A percentile compares a stretch with the other conserved stretches of the same genome.
phyloP scores from a whole-genome alignment of 352 stramenopile species.

The Plasmopara muralis region DNA sequence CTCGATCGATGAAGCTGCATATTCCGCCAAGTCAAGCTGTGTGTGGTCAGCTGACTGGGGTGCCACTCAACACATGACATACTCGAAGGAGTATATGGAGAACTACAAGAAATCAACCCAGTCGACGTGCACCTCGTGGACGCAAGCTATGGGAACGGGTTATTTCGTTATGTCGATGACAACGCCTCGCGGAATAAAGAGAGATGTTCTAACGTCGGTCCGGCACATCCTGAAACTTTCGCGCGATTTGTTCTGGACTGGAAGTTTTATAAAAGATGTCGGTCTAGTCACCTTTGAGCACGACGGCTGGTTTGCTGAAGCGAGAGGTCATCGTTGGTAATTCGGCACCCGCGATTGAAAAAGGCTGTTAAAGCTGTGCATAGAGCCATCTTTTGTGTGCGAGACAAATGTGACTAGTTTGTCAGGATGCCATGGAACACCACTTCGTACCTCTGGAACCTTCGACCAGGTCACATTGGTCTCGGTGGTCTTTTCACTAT shows the following conservation, averaged over 20 bases:
- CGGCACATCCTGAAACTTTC: constrained; percentile 8
- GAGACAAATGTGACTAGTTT: constrained; percentile 1
- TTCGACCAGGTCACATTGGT: constrained; percentile 3
- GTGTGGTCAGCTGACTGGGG: too few relatives aligned
- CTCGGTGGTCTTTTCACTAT: constrained; percentile 9
- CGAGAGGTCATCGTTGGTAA: not conserved
- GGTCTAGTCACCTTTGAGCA: constrained; percentile 3
- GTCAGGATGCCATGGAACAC: not conserved
- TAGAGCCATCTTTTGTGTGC: not conserved
- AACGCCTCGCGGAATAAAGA: not conserved
- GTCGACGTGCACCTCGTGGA: constrained; percentile 11
- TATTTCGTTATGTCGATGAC: constrained; percentile 21
- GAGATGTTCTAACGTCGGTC: constrained; percentile 6
- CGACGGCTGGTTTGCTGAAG: not conserved
- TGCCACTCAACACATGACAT: not conserved
- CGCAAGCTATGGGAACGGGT: constrained; percentile 7
- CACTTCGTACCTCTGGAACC: not conserved
- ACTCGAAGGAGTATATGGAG: constrained; percentile 13
- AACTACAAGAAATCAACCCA: constrained; percentile 12
- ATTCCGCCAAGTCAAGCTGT: too few relatives aligned
- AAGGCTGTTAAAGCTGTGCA: constrained; percentile 2
- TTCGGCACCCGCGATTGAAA: not conserved
- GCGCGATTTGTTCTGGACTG: constrained; percentile 8
- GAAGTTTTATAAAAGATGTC: not conserved
- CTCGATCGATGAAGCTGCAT: too few relatives aligned